Base-by-base conservation (phyloP, 768 basidiomycete genomes). In the Lyophyllum shimeji region DNA sequence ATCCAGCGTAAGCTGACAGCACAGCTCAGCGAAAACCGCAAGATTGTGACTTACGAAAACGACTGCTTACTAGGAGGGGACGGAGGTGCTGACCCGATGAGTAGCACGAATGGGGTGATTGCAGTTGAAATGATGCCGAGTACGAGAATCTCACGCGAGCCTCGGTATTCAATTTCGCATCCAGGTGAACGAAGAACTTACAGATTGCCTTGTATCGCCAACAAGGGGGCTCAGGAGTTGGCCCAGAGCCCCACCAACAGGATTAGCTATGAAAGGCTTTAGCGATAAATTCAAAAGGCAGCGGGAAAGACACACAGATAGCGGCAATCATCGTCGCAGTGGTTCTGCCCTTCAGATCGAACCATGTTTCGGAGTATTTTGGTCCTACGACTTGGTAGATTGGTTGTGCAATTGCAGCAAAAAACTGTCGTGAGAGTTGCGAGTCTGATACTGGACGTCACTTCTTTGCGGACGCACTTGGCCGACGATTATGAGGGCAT, bases 291-390 rank as follows among this genome's bases (percentile, higher is more conserved):
- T 40, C 37, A 15, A 20, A 21, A 33, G 27, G n/a, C 31, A 54
- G 0, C 17, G 47, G 27, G 31, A 44, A 48, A 39, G 50, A 48
- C 69, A 52, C 53, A 81, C 83, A 74, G 43, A 84, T 80, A 7
- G 81, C 77, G 27, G 82, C 63, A 18, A 81, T 65, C 82, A 82
- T 84, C 1, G 81, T 94, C 12, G 89, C 89, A 0, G 91, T 93
- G 2, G 88, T 92, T 40, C 92, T 78, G 13, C 86, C 84, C 56
- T 81, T 75, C 46, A 92, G 70, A 57, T 88, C 84, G 63, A 94
- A 94, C 92, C 92, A 94, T 29, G 72, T 82, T 66, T 94, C 89
- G 0, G 91, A 92, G 69, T 87, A 94, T 50, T 82, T 85, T 1
- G 92, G 89, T 5, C 87, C 88, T 8, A 93, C 71, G 23, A 93